Conservation (phyloP, 768 basidiomycete genomes). For the Dioszegia crocea region DNA sequence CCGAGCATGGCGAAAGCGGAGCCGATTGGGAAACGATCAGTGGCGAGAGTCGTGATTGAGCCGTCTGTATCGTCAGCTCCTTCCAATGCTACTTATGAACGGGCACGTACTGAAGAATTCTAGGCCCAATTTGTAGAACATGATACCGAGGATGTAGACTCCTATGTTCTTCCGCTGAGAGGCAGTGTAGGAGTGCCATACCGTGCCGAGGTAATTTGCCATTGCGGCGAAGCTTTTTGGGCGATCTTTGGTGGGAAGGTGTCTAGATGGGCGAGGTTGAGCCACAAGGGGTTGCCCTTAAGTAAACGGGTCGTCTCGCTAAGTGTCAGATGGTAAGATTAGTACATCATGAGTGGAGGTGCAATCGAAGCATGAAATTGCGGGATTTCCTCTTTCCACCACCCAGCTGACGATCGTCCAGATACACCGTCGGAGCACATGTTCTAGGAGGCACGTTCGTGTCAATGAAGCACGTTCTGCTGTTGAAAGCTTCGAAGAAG, state of each 20-base stretch:
- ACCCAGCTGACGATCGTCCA: too few relatives aligned
- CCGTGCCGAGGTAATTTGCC: conserved; percentile 1
- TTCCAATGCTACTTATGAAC: neutral
- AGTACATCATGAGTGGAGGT: too few relatives aligned
- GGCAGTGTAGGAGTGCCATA: neutral
- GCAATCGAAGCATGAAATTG: too few relatives aligned
- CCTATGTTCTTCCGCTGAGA: neutral
- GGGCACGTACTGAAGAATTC: conserved; percentile 5
- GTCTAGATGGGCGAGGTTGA: neutral
- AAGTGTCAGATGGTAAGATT: too few relatives aligned
- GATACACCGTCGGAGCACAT: too few relatives aligned
- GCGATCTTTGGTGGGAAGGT: neutral
- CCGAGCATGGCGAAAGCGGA: neutral
- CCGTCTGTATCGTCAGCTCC: neutral
- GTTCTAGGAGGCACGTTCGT: too few relatives aligned
- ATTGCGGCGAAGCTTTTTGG: neutral
- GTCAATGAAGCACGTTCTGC: neutral
- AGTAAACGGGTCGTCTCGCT: too few relatives aligned
- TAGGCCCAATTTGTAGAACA: neutral
- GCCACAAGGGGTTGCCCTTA: too few relatives aligned
- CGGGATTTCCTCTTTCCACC: too few relatives aligned
- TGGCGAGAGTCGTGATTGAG: conserved; percentile 2
- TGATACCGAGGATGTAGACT: neutral
- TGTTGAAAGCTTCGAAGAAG: too few relatives aligned
- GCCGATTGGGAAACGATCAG: neutral